Evolutionary conservation across 495 filamentous ascomycete genomes (phyloP).

Genomic region (Penicillium macrosclerotiorum): DNA sequence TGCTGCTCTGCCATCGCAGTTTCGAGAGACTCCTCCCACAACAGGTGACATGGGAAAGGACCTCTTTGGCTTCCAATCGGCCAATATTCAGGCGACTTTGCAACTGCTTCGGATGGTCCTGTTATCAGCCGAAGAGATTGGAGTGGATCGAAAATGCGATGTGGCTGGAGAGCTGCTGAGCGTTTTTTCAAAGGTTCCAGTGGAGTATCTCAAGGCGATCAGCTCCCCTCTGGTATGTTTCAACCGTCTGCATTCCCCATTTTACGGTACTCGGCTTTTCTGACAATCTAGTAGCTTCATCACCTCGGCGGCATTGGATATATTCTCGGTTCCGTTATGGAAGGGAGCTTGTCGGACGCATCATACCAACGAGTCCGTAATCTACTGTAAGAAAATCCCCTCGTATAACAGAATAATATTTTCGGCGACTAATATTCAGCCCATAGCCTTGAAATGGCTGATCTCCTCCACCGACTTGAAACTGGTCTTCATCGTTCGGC

Average conservation of each 20-base stretch:
- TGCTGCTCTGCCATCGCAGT: constrained; percentile 33
- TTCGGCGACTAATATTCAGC: neutral
- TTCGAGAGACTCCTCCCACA: constrained; percentile 33
- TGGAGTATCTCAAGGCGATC: constrained; percentile 46
- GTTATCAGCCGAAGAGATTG: constrained; percentile 39
- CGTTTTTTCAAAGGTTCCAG: constrained; percentile 43
- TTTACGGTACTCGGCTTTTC: neutral
- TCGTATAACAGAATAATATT: neutral
- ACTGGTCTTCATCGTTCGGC: constrained; percentile 35
- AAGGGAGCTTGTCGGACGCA: constrained; percentile 45
- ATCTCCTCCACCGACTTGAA: constrained; percentile 47
- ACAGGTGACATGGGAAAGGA: constrained; percentile 34
- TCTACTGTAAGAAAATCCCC: constrained; percentile 30
- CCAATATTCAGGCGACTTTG: constrained; percentile 51
- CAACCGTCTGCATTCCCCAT: neutral
- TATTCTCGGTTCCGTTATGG: constrained; percentile 49
- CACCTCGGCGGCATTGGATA: constrained; percentile 50
- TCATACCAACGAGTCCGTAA: constrained; percentile 43
- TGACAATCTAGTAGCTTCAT: constrained; percentile 29
- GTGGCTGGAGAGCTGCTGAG: constrained; percentile 47
- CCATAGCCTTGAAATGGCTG: constrained; percentile 42
- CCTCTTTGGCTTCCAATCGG: constrained; percentile 50
- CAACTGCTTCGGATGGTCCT: constrained; percentile 51
- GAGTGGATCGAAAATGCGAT: constrained; percentile 44
- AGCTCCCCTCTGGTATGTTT: constrained; percentile 42